Conservation (phyloP, 257 asterid genomes). For the Gentiana macrophylla region DNA sequence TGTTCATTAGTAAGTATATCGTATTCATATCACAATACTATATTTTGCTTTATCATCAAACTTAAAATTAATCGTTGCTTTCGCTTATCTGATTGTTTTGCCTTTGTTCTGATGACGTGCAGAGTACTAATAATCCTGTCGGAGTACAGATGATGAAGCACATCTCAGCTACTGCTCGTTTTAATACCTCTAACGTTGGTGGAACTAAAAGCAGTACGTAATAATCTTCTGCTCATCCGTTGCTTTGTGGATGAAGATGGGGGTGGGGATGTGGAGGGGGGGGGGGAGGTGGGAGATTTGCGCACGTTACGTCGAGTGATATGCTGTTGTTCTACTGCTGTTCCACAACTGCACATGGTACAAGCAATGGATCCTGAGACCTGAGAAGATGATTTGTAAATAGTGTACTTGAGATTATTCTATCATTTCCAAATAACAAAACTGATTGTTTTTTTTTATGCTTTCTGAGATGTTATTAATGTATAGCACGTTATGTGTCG, state of each 20-base stretch:
- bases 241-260: slow-evolving; percentile 9
- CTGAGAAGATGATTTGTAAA: slow-evolving; percentile 21
- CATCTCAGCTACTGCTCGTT: slow-evolving; percentile 39
- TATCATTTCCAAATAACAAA: slow-evolving; percentile 9
- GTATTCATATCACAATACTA: background rate
- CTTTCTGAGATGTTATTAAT: too few species aligned
- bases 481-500: too few species aligned
- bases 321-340: background rate
- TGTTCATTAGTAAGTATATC: slow-evolving; percentile 45
- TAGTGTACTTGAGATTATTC: slow-evolving; percentile 13
- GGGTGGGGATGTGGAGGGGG: background rate
- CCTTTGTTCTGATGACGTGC: slow-evolving; percentile 1
- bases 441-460: too few species aligned
- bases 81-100: background rate
- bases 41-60: background rate
- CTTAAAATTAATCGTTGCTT: background rate
- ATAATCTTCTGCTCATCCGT: background rate
- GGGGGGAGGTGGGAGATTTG: too few species aligned
- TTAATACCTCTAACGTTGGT: slow-evolving; percentile 18
- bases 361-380: slow-evolving; percentile 2
- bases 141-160: slow-evolving; percentile 62
- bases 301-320: too few species aligned
- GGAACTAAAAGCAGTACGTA: slow-evolving; percentile 29
- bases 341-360: slow-evolving; percentile 9
- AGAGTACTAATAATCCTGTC: slow-evolving; percentile 59